A percentile compares a stretch with the other conserved stretches of the same genome.
Evolutionary conservation across 2,329 filamentous ascomycete species (phyloP).

Genomic region (Pestalotiopsis sp.): DNA sequence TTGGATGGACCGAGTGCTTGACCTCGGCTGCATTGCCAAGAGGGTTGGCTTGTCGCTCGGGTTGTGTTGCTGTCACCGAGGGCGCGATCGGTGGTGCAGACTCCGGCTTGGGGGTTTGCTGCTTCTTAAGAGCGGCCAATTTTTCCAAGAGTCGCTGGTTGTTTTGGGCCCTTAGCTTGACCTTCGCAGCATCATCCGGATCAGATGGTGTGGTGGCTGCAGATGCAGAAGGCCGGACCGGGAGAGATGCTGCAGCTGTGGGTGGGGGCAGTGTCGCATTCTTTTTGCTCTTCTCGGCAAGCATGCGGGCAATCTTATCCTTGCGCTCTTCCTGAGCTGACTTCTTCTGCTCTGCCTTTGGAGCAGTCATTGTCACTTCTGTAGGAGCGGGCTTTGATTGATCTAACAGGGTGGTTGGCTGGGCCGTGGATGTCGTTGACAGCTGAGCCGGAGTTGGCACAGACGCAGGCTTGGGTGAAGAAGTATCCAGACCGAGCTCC

Average conservation of each 20-base stretch:
- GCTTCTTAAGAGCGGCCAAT: constrained; percentile 72
- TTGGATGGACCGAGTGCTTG: background rate
- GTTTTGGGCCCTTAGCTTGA: constrained; percentile 61
- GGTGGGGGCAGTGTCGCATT: constrained; percentile 17
- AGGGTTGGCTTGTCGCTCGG: background rate
- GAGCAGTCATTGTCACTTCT: background rate
- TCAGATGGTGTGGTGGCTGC: constrained; percentile 13
- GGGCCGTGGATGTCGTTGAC: constrained; percentile 11
- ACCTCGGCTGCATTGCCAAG: too few relatives aligned
- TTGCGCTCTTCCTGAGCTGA: constrained; percentile 34
- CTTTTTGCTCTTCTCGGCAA: constrained; percentile 34
- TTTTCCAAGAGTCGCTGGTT: constrained; percentile 75
- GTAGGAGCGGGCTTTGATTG: background rate
- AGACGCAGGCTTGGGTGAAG: constrained; percentile 22
- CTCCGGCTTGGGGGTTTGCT: constrained; percentile 26
- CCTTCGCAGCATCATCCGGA: constrained; percentile 34
- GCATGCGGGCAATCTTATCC: constrained; percentile 34
- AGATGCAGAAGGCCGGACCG: constrained; percentile 3
- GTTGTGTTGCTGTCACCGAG: constrained; percentile 10
- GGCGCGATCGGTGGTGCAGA: constrained; percentile 12
- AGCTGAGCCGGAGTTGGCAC: background rate
- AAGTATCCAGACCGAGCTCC: constrained; percentile 63
- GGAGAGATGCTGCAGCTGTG: constrained; percentile 11
- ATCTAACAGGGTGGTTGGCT: background rate
- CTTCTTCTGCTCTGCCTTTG: constrained; percentile 25